Conservation (phyloP, 2,329 filamentous ascomycete species). For the Alternaria triticimaculans region DNA sequence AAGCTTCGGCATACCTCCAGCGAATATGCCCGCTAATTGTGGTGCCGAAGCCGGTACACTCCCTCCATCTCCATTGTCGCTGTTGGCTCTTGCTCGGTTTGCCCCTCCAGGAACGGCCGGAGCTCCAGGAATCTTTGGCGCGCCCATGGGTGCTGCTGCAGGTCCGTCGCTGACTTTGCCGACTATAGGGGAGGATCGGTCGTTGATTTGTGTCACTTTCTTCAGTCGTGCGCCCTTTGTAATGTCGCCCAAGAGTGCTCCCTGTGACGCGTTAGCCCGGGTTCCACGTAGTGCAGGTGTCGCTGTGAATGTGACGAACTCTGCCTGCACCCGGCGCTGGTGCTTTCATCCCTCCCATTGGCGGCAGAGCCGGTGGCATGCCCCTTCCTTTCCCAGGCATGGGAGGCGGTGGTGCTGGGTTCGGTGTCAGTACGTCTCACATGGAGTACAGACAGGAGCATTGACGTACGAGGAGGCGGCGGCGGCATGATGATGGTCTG, state of each 20-base stretch:
- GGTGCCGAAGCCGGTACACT: conserved; percentile 58
- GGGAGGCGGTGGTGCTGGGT: conserved; percentile 39
- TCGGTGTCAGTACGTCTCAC: conserved; percentile 20
- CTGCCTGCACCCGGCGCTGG: conserved; percentile 43
- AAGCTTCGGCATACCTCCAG: conserved; percentile 93
- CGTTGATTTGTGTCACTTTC: conserved; percentile 84
- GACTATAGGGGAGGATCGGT: conserved; percentile 82
- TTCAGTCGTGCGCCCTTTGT: conserved; percentile 79
- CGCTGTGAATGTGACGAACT: conserved; percentile 30
- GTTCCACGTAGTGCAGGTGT: conserved; percentile 12
- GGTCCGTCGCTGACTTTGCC: conserved; percentile 63
- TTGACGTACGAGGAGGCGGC: conserved; percentile 37
- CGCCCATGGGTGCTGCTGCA: conserved; percentile 69
- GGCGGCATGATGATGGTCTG: conserved; percentile 18
- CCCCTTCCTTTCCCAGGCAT: conserved; percentile 48
- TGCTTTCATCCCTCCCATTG: conserved; percentile 45
- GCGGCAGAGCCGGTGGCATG: conserved; percentile 45
- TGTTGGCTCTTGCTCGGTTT: conserved; percentile 77
- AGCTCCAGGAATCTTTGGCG: conserved; percentile 82
- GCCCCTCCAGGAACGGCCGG: conserved; percentile 67
- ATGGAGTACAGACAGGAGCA: neutral
- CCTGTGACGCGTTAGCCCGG: conserved; percentile 60
- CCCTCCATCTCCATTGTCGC: conserved; percentile 65
- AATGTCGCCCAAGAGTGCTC: conserved; percentile 87
- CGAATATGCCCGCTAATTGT: conserved; percentile 87